A percentile compares a stretch with the other conserved stretches of the same genome.
Evolutionary conservation across 148 eudicot species (phyloP).

Genomic region (Nyssa sinensis): DNA sequence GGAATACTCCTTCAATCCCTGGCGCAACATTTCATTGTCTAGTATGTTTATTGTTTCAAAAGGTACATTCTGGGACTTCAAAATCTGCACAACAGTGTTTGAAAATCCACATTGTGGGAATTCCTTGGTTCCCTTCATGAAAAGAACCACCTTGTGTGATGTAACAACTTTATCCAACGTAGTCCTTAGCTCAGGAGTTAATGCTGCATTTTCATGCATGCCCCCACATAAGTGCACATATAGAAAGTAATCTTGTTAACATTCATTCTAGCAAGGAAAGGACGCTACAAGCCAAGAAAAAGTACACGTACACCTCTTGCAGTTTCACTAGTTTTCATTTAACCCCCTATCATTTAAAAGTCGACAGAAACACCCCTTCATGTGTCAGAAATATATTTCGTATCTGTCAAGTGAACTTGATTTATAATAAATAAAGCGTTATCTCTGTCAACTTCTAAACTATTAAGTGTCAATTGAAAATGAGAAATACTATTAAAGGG

Average conservation of each 20-base stretch:
- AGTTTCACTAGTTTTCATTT: too few relatives aligned
- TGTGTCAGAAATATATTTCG: too few relatives aligned
- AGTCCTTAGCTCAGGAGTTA: slow-evolving; percentile 78
- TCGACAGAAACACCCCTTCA: too few relatives aligned
- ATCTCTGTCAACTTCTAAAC: too few relatives aligned
- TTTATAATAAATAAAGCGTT: too few relatives aligned
- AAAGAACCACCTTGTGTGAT: slow-evolving; percentile 76
- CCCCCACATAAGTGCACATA: background rate
- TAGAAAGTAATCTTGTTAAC: slow-evolving; percentile 2
- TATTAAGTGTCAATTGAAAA: too few relatives aligned
- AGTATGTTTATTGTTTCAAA: slow-evolving; percentile 86
- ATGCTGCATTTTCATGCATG: slow-evolving; percentile 46
- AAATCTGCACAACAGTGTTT: slow-evolving; percentile 78
- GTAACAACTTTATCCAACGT: slow-evolving; percentile 85
- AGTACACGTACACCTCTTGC: too few relatives aligned
- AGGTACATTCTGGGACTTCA: slow-evolving; percentile 65
- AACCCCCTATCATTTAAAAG: too few relatives aligned
- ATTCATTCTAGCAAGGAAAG: background rate
- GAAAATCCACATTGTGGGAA: slow-evolving; percentile 98
- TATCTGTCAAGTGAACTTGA: too few relatives aligned
- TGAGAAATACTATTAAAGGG: too few relatives aligned
- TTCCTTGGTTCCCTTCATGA: slow-evolving; percentile 96
- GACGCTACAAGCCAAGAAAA: background rate
- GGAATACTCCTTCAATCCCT: slow-evolving; percentile 89
- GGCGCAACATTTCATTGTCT: slow-evolving; percentile 82